Base-by-base conservation (phyloP, 192 early-diverging fungal species). In the Umbelopsis sp. region DNA sequence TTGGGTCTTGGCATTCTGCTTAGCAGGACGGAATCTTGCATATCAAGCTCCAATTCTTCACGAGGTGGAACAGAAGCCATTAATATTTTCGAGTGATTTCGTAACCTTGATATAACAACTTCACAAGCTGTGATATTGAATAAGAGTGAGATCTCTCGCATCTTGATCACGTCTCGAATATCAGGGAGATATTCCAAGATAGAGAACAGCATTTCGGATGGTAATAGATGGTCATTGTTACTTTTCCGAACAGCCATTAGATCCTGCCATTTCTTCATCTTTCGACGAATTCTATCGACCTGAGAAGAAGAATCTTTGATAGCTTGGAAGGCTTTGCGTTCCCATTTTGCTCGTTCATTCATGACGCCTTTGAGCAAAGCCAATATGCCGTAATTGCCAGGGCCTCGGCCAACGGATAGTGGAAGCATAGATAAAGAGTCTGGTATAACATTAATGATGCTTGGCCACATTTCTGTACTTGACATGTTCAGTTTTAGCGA, bases 381-480 rank as follows among this genome's bases (percentile, higher is more conserved):
- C 3, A 25, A 51, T 14, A 76, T 70, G 12, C 45, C 66, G 24
- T 80, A 80, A 7, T 73, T 70, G 5, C 71, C 73, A 8, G 74
- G 70, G 9, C 68, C 52, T 21, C 74, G 71, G 17, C 74, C 79
- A 22, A 72, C 66, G 22, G 54, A 72, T 29, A 80, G 71, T 3
- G 53, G 31, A 9, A 71, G 38, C 24, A 80, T 71, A 11, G 44
- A 68, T 24, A 80, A 51, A 31, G 77, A 67, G 21, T 65, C 51
- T 32, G 21, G 41, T 5, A 47, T 47, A 2, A 78, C 53, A 43
- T 80, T 52, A 11, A 73, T 29, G n/a, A 76, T 76, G 11, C 74
- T 70, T 14, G 79, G 74, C 69, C 71, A 73, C 10, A 80, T 53
- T 41, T 80, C 74, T 6, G 45, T 50, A 24, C 70, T 50, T 0